Evolutionary conservation across 768 basidiomycete species (phyloP), one percentile per base, ranked within the genome.

Genomic region (Amanita exitialis): DNA sequence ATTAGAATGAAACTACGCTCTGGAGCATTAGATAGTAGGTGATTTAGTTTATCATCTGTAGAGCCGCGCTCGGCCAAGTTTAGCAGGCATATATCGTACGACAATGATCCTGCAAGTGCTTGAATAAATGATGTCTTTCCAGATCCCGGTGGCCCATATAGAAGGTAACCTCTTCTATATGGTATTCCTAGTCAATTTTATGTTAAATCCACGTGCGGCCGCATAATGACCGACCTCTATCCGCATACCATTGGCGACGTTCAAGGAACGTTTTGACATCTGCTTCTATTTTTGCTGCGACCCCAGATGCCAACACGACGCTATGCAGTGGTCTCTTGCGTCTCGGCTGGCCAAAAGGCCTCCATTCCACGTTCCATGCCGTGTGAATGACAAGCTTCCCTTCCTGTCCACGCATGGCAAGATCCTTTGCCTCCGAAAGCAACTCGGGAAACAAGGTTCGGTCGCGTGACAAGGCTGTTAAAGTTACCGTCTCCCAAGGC

Each of bases 81-180:
- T 32, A 99, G 73, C 30, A 99, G 69, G 62, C 93, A 97, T 49
- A 99, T 96, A 65, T 98, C 94, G 70, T 97, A 98, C 28, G 83
- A 83, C 28, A 98, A 69, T 9, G 83, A 79, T 6, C 94, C 96
- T 8, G 96, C 96, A 27, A 98, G 75, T 10, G 96, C 93, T 68
- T 98, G 95, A 58, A 98, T 98, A 70, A 90, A 99, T 5, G 96
- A 99, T 1, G 95, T 94, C 63, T 99, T 99, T 44, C 96, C 96
- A 0, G 93, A 96, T 13, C 96, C 96, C 6, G 96, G 96, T 18
- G 96, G 96, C 9, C 96, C 96, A 60, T 98, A 80, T 13, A 99
- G 69, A 8, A 99, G 78, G 65, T 97, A 97, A 35, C 96, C 96
- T 54, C 96, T 78, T 20, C 96, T 83, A 63, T 98, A 99, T 0